Evolutionary conservation across 192 early-diverging fungal genomes (phyloP), one percentile per base, ranked within the genome.

Genomic region (Coemansia sp.): DNA sequence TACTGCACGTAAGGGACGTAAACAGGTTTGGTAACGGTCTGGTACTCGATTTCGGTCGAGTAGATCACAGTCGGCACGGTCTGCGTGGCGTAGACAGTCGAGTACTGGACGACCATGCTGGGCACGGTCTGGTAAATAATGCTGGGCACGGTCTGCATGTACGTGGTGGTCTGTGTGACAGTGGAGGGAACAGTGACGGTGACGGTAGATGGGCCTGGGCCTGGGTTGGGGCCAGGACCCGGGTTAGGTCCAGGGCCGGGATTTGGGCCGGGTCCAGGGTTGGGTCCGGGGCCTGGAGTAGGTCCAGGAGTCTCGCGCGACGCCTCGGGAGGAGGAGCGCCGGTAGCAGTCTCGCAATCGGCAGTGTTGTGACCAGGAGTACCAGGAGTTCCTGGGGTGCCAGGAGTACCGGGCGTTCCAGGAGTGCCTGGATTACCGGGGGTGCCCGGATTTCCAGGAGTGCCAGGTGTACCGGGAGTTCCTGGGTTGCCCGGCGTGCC

Each of bases 1-100:
- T 61, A 68, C 69, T 80, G 77, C 53, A 80, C 77, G 31, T 80
- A 80, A 2, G 77, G 77, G 21, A 80, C 77, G 33, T 80, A 80
- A 0, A 80, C 77, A 14, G 77, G 77, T 68, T 75, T 71, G 50
- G 77, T 80, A 6, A 75, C 43, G 0, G 77, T 75, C 8, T 61
- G 37, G 58, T 80, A 79, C 77, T 70, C 65, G 35, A 71, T 33
- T 66, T 75, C 72, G 21, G 77, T 80, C 73, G 75, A 69, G 23
- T 50, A 25, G 3, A 80, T 62, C 1, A 70, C 65, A 5, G 66
- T 61, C 10, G 63, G 68, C 4, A 79, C 71, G 4, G 67, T 66
- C 60, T 73, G 47, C 21, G 71, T 73, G 18, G 23, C 36, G 28
- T 70, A 65, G 12, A 57, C 55, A 20, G 72, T 74, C 41, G 72